A percentile compares a stretch with the other conserved stretches of the same genome.
These are phyloP conservation scores for Calocybe gambosa DNA, from an alignment of 1,284 basidiomycete genomes.

Conservation along the genomic window DNA sequence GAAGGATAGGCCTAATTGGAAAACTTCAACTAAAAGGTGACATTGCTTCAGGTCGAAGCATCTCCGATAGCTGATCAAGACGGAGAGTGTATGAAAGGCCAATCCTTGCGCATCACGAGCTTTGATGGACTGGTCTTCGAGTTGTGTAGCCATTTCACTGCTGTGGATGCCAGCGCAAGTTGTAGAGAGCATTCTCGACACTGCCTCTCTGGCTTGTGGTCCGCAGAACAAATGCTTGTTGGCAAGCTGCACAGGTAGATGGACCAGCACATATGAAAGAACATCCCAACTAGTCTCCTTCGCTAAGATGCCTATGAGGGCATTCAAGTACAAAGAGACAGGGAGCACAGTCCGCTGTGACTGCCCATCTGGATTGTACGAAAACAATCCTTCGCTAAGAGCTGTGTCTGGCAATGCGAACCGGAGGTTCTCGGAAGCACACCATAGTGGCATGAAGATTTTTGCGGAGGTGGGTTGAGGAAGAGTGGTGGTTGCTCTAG, in stretches of 20 bases:
- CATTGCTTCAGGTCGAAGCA: conserved; percentile 70
- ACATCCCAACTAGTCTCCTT: conserved; percentile 90
- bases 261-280: conserved; percentile 87
- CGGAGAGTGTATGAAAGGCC: conserved; percentile 84
- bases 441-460: conserved; percentile 64
- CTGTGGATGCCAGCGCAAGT: conserved; percentile 68
- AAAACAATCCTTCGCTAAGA: conserved; percentile 68
- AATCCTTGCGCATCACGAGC: conserved; percentile 83
- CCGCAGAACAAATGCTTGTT: conserved; percentile 99
- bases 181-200: conserved; percentile 61
- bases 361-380: conserved; percentile 66
- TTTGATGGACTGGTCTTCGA: conserved; percentile 60
- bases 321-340: conserved; percentile 72
- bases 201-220: conserved; percentile 62
- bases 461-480: conserved; percentile 23
- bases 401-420: conserved; percentile 60
- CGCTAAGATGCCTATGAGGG: conserved; percentile 66
- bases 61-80: conserved; percentile 83
- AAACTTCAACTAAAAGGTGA: conserved; percentile 78
- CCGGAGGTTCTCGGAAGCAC: conserved; percentile 70
- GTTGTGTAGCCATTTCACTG: conserved; percentile 47
- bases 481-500: conserved; percentile 41
- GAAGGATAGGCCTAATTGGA: conserved; percentile 73
- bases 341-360: conserved; percentile 49
- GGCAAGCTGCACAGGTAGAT: conserved; percentile 85